Base-by-base conservation (phyloP, 1,284 basidiomycete genomes). In the Inonotus obliquus region DNA sequence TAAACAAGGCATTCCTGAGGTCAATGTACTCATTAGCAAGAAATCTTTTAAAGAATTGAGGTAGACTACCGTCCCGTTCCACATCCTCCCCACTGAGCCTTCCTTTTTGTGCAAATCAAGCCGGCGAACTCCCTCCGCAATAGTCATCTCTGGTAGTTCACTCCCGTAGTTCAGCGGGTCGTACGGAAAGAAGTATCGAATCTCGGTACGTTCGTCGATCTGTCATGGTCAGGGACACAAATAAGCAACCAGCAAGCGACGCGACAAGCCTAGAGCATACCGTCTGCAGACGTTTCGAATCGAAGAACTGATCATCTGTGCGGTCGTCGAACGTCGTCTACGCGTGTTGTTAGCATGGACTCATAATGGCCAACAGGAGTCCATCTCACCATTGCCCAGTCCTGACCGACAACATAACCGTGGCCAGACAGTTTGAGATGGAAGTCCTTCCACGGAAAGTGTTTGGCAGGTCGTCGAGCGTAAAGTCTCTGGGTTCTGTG, bases 201-300 rank as follows among this genome's bases (percentile, higher is more conserved):
- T 45, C 37, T 57, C 56, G 29, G 27, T 49, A 19, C 32, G n/a
- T 17, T 57, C 56, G 11, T 57, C 56, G 32, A 57, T 57, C 56
- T 57, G 32, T 6, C 32, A 17, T 14, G 19, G 49, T 29, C 49
- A 29, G 49, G 25, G 25, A 49, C 29, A 49, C n/a, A 57, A 35
- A 49, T 49, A 3, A 37, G 54, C 23, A n/a, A 9, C n/a, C 14
- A 17, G 41, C 11, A 41, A 19, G 54, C 35, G 25, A 44, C 9
- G 23, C 25, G 38, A 39, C 14, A 21, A 25, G 2, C 6, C 13
- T 9, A 32, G 9, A 32, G 19, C 56, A 17, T 9, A 57, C 56
- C n/a, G 56, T 57, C 23, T 57, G 56, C 17, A 57, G 47, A 38
- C 56, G 56, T 14, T 29, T 49, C 29, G 45, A 35, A 38, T 57